phyloP scores from a whole-genome alignment of 1,139 yeast species.

The Geotrichum citri-aurantii region DNA sequence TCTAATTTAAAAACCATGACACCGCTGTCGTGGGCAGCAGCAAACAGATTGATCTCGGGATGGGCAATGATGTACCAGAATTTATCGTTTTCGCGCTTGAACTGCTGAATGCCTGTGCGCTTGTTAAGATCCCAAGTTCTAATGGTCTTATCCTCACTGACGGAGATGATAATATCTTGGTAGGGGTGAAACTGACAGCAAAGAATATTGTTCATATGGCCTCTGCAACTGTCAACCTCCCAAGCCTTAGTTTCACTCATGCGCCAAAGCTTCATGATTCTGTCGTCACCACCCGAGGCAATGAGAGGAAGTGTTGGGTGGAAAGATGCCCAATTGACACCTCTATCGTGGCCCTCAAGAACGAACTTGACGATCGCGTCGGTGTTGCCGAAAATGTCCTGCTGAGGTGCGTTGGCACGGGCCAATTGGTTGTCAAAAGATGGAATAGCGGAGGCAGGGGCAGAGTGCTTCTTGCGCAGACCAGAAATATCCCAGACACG shows the following conservation, averaged over 20 bases:
- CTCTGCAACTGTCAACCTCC: conserved; percentile 98
- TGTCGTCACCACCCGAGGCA: conserved; percentile 94
- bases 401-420: conserved; percentile 48
- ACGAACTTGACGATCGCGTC: conserved; percentile 95
- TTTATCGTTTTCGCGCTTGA: conserved; percentile 89
- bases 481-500: conserved; percentile 99
- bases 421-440: conserved; percentile 76
- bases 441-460: conserved; percentile 46
- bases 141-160: conserved; percentile 94
- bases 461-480: conserved; percentile 90
- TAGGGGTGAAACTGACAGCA: conserved; percentile 89
- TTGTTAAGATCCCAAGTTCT: conserved; percentile 96
- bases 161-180: conserved; percentile 87
- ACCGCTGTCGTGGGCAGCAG: conserved; percentile 96
- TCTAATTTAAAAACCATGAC: conserved; percentile 97
- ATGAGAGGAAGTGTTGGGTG: conserved; percentile 95
- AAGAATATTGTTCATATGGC: conserved; percentile 90
- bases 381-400: conserved; percentile 89
- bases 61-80: conserved; percentile 92
- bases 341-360: conserved; percentile 96
- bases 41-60: conserved; percentile 85
- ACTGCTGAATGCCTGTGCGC: conserved; percentile 89
- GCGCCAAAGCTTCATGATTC: conserved; percentile 94
- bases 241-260: conserved; percentile 98
- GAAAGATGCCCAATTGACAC: conserved; percentile 97